phyloP scores from a whole-genome alignment of 352 stramenopile species.

The Phytopythium boreale region DNA sequence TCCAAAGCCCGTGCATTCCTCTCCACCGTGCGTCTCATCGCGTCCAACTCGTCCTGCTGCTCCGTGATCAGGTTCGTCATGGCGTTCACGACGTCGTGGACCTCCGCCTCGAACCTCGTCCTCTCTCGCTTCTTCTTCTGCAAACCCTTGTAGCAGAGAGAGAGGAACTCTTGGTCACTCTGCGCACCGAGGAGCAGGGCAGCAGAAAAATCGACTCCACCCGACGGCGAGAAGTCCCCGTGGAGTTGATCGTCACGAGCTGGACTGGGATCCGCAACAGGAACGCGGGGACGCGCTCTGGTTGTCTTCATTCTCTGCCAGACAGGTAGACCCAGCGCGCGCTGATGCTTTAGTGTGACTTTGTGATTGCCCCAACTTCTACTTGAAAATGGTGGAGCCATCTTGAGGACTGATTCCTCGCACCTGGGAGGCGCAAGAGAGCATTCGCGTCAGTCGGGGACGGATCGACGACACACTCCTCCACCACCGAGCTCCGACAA shows the following conservation, averaged over 20 bases:
- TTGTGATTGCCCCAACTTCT: slow-evolving; percentile 29
- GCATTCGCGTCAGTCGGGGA: neutral
- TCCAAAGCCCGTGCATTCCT: slow-evolving; percentile 22
- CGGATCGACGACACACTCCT: neutral
- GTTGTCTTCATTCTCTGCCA: neutral
- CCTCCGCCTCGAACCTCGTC: slow-evolving; percentile 21
- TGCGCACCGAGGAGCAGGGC: slow-evolving; percentile 4
- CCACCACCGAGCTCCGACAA: neutral
- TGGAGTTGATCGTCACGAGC: neutral
- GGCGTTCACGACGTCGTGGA: slow-evolving; percentile 38
- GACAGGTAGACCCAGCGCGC: neutral
- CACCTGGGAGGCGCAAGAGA: slow-evolving; percentile 17
- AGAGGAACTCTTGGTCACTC: slow-evolving; percentile 20
- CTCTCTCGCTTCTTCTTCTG: slow-evolving; percentile 21
- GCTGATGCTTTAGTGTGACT: slow-evolving; percentile 4
- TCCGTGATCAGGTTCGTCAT: slow-evolving; percentile 42
- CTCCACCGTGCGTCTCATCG: slow-evolving; percentile 6
- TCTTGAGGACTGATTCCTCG: slow-evolving; percentile 32
- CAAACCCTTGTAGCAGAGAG: slow-evolving; percentile 21
- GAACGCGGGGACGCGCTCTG: neutral
- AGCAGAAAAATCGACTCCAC: neutral
- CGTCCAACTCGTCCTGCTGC: slow-evolving; percentile 32
- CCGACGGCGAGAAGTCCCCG: neutral
- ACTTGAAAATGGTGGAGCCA: slow-evolving; percentile 17
- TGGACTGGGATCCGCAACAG: neutral